phyloP scores from a whole-genome alignment of 148 eudicot genomes.

The Tetragonia tetragonoides region DNA sequence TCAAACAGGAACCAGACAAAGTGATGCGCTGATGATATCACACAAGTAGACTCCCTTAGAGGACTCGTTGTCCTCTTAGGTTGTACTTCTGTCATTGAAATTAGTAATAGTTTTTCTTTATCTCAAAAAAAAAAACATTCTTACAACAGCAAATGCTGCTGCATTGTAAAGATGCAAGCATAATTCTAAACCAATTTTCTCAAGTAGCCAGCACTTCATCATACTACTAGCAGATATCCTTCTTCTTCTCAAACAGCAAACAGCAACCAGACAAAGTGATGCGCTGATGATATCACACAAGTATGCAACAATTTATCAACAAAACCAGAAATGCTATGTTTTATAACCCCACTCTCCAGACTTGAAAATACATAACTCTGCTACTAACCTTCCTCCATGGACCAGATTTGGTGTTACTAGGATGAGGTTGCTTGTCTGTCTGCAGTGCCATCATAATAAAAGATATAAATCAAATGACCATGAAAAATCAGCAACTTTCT shows the following conservation, averaged over 20 bases:
- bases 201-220: background rate
- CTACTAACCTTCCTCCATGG: slow-evolving; percentile 97
- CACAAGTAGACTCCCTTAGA: no score
- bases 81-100: no score
- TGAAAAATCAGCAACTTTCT: slow-evolving; percentile 1
- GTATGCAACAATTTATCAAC: background rate
- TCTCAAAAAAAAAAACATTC: no score
- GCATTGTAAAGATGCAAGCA: background rate
- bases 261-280: background rate
- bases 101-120: no score
- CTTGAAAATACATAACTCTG: background rate
- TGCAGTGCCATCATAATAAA: slow-evolving; percentile 34
- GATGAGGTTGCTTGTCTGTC: slow-evolving; percentile 63
- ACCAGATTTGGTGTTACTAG: slow-evolving; percentile 65
- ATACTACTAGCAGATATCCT: background rate
- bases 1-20: background rate
- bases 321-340: slow-evolving; percentile 2
- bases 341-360: background rate
- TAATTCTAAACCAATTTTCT: background rate
- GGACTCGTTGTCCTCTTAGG: no score
- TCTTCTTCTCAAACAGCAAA: background rate
- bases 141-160: background rate
- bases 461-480: background rate
- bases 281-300: background rate
- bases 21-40: background rate